phyloP scores from a whole-genome alignment of 257 asterid species.

The Solanum stenotomum region DNA sequence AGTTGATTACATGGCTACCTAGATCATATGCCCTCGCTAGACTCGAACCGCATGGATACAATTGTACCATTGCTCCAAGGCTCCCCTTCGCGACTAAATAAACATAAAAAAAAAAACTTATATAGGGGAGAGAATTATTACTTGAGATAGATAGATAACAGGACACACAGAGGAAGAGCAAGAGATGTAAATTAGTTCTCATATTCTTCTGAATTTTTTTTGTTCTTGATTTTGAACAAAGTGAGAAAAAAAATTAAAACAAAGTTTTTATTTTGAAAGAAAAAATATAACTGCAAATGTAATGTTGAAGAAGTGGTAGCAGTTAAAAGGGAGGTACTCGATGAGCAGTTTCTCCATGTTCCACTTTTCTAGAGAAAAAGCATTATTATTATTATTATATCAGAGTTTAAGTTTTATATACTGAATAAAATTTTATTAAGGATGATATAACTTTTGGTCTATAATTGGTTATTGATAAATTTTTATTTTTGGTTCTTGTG shows the following conservation, averaged over 20 bases:
- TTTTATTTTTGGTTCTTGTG: too few relatives aligned
- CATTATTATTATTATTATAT: too few relatives aligned
- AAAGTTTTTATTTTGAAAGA: neutral
- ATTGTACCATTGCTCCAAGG: neutral
- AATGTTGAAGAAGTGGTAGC: neutral
- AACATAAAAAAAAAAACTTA: neutral
- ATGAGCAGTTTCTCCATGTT: neutral
- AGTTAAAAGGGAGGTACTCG: neutral
- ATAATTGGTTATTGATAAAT: neutral
- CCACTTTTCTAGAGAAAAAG: neutral
- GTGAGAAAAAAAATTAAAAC: neutral
- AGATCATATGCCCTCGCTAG: neutral
- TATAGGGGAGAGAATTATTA: neutral
- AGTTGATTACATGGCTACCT: neutral
- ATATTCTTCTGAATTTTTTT: neutral
- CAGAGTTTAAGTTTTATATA: neutral
- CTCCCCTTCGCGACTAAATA: neutral
- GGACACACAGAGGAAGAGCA: neutral
- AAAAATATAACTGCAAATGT: neutral
- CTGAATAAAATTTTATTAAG: too few relatives aligned
- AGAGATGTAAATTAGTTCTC: neutral
- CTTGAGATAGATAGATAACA: neutral
- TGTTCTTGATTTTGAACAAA: neutral
- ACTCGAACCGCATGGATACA: neutral
- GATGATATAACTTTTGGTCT: too few relatives aligned